Evolutionary conservation across 305 asterid genomes (phyloP), one percentile per base, ranked within the genome.

Genomic region (Andrographis paniculata): DNA sequence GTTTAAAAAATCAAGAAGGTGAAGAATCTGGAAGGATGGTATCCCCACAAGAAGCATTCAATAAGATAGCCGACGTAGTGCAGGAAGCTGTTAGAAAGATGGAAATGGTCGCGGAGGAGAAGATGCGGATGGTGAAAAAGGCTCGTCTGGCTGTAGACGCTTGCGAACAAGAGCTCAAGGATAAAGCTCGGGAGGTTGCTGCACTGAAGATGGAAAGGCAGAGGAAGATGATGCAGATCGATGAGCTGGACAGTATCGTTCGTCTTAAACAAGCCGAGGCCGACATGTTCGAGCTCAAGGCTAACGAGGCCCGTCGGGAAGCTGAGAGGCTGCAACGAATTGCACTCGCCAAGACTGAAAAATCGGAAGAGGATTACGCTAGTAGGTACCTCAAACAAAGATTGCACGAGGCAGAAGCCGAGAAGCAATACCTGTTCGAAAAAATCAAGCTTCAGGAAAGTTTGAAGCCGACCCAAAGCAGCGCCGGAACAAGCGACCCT

Each of bases 211-310:
- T 69, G 77, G 93, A 82, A 27, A 64, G 83, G 53, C 85, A 82
- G 65, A 75, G 78, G 48, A 81, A 75, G 62, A 81, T 75, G 70
- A 67, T 71, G 28, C 84, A 81, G 61, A 71, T 82, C 6, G 86
- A 82, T 19, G 89, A 82, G 56, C 77, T 79, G 3, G 89, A 82
- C 55, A 74, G 85, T 60, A 76, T 82, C 2, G 84, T 76, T 33
- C 69, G 94, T 70, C 86, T 79, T 41, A 82, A 82, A 50, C 77
- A 74, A 54, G 94, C 94, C 1, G 89, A 82, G 58, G 89, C 94
- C 1, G 81, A 74, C 28, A 82, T 82, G 94, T 82, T 82, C 53
- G 86, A 79, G 43, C 65, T 68, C 8, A 78, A 76, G 44, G 94
- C 89, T 5, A 62, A 69, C 45, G 94, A 82, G 60, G 89, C 94